These are phyloP conservation scores for Theobroma grandiflorum DNA, from an alignment of 441 rosid genomes.

Conservation along the genomic window DNA sequence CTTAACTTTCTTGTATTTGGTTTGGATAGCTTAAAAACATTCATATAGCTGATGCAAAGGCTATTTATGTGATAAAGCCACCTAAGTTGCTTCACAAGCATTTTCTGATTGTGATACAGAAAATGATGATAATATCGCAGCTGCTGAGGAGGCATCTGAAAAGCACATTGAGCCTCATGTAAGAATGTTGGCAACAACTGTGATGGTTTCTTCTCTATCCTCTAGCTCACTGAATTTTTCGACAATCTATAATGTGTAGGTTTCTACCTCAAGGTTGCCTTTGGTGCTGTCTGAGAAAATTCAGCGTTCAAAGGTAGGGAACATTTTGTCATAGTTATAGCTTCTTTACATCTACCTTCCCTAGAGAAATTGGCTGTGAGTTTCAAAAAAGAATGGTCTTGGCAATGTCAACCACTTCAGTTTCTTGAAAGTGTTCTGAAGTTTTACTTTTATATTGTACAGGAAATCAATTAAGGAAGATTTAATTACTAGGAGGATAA, in stretches of 20 bases:
- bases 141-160: constrained; percentile 52
- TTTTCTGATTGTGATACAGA: constrained; percentile 46
- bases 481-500: not conserved
- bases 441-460: not conserved
- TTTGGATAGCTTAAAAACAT: constrained; percentile 14
- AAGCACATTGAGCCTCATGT: constrained; percentile 64
- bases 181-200: constrained; percentile 41
- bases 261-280: constrained; percentile 76
- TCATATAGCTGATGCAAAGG: constrained; percentile 18
- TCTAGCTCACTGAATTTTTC: constrained; percentile 33
- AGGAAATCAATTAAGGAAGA: not conserved
- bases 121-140: constrained; percentile 46
- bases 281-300: constrained; percentile 93
- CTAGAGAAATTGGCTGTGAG: constrained; percentile 1
- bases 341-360: constrained; percentile 15
- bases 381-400: constrained; percentile 13
- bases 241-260: constrained; percentile 52
- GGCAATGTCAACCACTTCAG: not conserved
- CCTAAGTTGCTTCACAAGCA: constrained; percentile 25
- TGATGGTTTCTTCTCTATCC: constrained; percentile 29
- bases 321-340: not conserved
- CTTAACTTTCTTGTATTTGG: not conserved
- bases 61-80: not conserved
- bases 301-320: constrained; percentile 77
- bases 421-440: not conserved